A percentile compares a stretch with the other conserved stretches of the same genome.
These are phyloP conservation scores for Byssochlamys sp. DNA, from an alignment of 2,329 filamentous ascomycete species.

Conservation along the genomic window DNA sequence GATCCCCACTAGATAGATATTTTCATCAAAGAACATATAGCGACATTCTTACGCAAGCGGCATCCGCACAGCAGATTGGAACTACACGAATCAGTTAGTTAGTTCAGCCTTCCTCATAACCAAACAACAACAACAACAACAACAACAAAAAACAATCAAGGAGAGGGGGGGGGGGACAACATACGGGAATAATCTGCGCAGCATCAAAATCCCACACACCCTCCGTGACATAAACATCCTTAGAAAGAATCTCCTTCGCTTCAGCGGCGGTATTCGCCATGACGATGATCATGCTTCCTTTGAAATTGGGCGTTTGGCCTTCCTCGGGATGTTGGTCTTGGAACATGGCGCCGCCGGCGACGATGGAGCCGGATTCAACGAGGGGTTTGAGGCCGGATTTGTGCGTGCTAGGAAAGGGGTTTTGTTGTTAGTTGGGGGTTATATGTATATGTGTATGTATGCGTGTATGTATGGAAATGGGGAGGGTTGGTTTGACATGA, in stretches of 20 bases:
- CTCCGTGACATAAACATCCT: conserved; percentile 61
- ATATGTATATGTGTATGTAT: neutral
- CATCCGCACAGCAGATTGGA: conserved; percentile 21
- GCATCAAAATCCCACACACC: conserved; percentile 77
- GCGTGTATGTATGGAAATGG: no score
- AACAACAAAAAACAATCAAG: neutral
- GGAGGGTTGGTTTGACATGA: no score
- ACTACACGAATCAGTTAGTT: conserved; percentile 10
- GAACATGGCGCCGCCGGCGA: conserved; percentile 61
- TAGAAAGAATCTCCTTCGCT: conserved; percentile 54
- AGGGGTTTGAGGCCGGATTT: conserved; percentile 40
- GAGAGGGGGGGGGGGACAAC: conserved; percentile 8
- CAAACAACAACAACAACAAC: neutral
- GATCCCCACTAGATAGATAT: no score
- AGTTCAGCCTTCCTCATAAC: neutral
- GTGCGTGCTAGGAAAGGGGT: conserved; percentile 12
- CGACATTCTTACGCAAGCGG: no score
- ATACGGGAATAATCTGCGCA: conserved; percentile 35
- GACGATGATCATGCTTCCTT: conserved; percentile 62
- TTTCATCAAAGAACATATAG: no score
- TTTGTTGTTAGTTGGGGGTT: conserved; percentile 5
- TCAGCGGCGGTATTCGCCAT: conserved; percentile 60
- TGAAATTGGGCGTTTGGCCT: conserved; percentile 55
- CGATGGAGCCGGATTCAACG: conserved; percentile 48
- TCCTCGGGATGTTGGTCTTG: conserved; percentile 53